Percentiles rank a stretch among this genome's conserved stretches.
phyloP scores from a whole-genome alignment of 148 eudicot species.

The Chenopodium quinoa region DNA sequence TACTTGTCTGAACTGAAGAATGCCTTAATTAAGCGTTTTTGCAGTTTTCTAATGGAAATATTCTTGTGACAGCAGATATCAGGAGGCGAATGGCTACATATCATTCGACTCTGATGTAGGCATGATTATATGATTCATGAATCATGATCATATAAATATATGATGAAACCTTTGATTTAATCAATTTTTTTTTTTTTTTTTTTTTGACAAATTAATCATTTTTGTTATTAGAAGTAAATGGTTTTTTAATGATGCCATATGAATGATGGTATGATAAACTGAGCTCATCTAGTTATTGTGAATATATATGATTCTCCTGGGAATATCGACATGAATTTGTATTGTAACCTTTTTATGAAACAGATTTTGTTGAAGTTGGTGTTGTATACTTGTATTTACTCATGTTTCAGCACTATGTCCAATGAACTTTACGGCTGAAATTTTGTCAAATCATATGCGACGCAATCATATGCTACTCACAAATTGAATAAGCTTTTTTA shows the following conservation, averaged over 20 bases:
- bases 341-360: not conserved
- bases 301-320: no score
- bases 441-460: not conserved
- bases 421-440: conserved; percentile 18
- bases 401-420: conserved; percentile 4
- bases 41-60: not conserved
- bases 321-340: not conserved
- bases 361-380: no score
- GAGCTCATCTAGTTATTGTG: no score
- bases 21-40: not conserved
- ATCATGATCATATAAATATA: no score
- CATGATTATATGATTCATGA: no score
- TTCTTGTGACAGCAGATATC: not conserved
- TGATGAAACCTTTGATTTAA: no score
- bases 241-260: not conserved
- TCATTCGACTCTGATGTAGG: not conserved
- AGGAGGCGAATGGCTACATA: not conserved
- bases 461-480: not conserved
- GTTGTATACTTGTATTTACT: no score
- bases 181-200: no score
- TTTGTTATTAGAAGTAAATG: no score
- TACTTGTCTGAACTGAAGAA: not conserved
- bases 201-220: no score
- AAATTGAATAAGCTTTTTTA: not conserved
- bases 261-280: not conserved